Conservation (phyloP, 2,329 filamentous ascomycete species). For the Fusarium continuum region DNA sequence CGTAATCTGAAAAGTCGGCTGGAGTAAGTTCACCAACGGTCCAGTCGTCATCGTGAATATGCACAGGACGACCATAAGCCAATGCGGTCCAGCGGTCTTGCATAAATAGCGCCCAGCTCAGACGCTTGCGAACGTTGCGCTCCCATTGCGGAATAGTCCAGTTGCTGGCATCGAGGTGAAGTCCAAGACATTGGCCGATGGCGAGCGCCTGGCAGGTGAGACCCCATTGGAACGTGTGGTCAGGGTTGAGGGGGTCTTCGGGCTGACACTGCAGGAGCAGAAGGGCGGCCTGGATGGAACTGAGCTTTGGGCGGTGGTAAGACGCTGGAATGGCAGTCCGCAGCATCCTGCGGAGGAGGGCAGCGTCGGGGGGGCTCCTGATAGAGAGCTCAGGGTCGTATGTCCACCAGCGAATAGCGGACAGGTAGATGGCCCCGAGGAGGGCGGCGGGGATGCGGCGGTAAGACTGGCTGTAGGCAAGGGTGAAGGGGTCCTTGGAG, state of each 20-base stretch:
- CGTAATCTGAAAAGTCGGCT: conserved; percentile 48
- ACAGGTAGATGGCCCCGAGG: conserved; percentile 64
- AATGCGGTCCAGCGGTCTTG: conserved; percentile 65
- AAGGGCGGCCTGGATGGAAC: conserved; percentile 44
- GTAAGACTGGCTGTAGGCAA: conserved; percentile 61
- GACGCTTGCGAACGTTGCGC: conserved; percentile 62
- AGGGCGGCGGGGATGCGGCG: conserved; percentile 62
- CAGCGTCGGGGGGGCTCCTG: conserved; percentile 40
- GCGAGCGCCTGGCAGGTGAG: conserved; percentile 58
- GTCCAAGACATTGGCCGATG: conserved; percentile 61
- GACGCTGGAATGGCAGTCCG: conserved; percentile 41
- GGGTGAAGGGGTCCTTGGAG: conserved; percentile 63
- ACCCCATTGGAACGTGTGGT: conserved; percentile 48
- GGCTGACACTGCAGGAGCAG: conserved; percentile 44
- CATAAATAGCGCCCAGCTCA: conserved; percentile 69
- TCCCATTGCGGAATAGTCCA: conserved; percentile 69
- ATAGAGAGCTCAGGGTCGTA: conserved; percentile 52
- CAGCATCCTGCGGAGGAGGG: conserved; percentile 38
- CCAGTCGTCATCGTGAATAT: conserved; percentile 47
- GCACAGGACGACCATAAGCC: conserved; percentile 43
- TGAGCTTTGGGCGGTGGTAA: conserved; percentile 45
- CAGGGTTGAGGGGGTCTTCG: conserved; percentile 48
- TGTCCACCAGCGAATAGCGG: conserved; percentile 64
- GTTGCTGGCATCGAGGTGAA: conserved; percentile 63
- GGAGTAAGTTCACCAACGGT: conserved; percentile 40